These are phyloP conservation scores for Heritiera fomes DNA, from an alignment of 345 rosid genomes.

Conservation along the genomic window DNA sequence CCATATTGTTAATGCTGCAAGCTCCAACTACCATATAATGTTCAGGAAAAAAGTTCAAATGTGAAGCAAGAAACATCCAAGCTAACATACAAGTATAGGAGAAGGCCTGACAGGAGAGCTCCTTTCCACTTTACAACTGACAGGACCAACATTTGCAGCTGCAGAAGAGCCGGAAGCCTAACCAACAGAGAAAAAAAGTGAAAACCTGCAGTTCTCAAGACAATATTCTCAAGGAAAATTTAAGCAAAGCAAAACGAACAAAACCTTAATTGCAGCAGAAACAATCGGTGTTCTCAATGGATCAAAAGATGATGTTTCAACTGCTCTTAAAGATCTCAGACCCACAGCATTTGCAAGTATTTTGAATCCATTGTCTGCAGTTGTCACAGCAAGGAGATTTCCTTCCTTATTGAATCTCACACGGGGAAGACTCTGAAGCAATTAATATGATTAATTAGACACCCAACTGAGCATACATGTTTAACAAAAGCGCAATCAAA, in stretches of 20 bases:
- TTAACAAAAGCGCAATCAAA: not conserved
- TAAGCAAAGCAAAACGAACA: not conserved
- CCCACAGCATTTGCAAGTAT: slow-evolving; percentile 78
- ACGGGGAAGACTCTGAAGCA: slow-evolving; percentile 64
- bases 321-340: slow-evolving; percentile 55
- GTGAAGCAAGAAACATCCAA: not conserved
- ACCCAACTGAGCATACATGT: not conserved
- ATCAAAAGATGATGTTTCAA: slow-evolving; percentile 62
- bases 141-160: slow-evolving; percentile 48
- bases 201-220: slow-evolving; percentile 18
- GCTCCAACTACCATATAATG: not conserved
- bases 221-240: slow-evolving; percentile 16
- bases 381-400: slow-evolving; percentile 80
- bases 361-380: slow-evolving; percentile 86
- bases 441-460: slow-evolving; percentile 13
- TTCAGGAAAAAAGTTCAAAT: not conserved
- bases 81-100: slow-evolving; percentile 51
- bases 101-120: slow-evolving; percentile 77
- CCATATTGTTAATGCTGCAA: not conserved
- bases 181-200: slow-evolving; percentile 21
- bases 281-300: slow-evolving; percentile 60
- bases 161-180: slow-evolving; percentile 67
- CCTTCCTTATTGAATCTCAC: slow-evolving; percentile 87
- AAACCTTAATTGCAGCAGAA: slow-evolving; percentile 55
- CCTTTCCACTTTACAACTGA: slow-evolving; percentile 72